Conservation (phyloP, 2,329 filamentous ascomycete species). For the Leptosphaerulina australis region DNA sequence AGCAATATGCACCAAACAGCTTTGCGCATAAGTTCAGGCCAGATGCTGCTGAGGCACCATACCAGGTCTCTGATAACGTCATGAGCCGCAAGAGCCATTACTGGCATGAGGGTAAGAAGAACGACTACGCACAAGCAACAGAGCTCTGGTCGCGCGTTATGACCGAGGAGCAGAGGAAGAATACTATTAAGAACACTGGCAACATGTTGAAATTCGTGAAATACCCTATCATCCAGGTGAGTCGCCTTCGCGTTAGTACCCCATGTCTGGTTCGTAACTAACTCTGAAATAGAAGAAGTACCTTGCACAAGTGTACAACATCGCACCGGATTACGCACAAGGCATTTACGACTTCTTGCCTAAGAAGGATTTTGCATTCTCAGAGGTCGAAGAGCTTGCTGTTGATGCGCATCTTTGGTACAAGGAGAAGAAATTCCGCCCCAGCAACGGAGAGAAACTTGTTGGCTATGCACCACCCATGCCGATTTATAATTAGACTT, state of each 20-base stretch:
- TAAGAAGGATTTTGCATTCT: conserved; percentile 53
- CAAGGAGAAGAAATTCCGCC: conserved; percentile 56
- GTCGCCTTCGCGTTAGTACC: conserved; percentile 2
- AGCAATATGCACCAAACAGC: conserved; percentile 60
- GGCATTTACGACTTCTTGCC: conserved; percentile 56
- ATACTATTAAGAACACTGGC: conserved; percentile 59
- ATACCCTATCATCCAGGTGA: conserved; percentile 53
- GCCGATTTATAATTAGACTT: conserved; percentile 8
- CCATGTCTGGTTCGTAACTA: not conserved
- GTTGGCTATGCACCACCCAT: conserved; percentile 47
- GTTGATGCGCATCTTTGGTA: conserved; percentile 55
- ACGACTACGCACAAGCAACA: conserved; percentile 59
- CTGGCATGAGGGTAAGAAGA: conserved; percentile 60
- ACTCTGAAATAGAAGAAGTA: conserved; percentile 52
- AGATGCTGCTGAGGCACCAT: conserved; percentile 58
- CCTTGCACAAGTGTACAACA: conserved; percentile 59
- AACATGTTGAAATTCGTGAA: conserved; percentile 54
- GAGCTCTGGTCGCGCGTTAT: conserved; percentile 59
- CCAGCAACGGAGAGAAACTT: conserved; percentile 48
- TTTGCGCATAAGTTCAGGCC: conserved; percentile 60
- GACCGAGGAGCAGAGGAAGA: conserved; percentile 51
- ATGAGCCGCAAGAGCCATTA: conserved; percentile 60
- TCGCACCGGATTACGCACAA: conserved; percentile 55
- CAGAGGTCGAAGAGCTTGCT: conserved; percentile 54
- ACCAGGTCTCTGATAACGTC: conserved; percentile 57